phyloP scores from a whole-genome alignment of 2,329 filamentous ascomycete species.

The Epichloe sibirici region DNA sequence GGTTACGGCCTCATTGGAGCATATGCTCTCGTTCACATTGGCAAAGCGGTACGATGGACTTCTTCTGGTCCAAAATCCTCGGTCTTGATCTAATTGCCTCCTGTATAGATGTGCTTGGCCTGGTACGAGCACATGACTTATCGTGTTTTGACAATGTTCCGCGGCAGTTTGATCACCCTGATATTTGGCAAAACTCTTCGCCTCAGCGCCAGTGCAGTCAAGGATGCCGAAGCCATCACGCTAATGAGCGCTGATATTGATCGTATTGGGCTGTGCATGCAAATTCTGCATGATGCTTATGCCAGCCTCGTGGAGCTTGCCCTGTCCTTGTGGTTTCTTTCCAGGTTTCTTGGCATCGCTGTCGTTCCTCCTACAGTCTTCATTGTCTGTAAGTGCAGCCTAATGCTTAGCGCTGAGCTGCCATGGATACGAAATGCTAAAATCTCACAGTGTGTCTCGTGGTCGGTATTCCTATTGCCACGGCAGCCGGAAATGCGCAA shows the following conservation, averaged over 20 bases:
- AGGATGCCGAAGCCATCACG: constrained; percentile 24
- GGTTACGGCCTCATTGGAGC: constrained; percentile 28
- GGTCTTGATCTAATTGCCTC: constrained; percentile 14
- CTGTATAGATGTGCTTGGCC: constrained; percentile 1
- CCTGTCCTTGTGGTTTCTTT: constrained; percentile 22
- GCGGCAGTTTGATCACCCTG: constrained; percentile 26
- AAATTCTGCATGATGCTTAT: constrained; percentile 22
- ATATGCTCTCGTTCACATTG: constrained; percentile 25
- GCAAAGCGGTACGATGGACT: constrained; percentile 23
- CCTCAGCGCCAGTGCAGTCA: constrained; percentile 10
- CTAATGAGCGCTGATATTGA: constrained; percentile 34
- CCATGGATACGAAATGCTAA: not conserved
- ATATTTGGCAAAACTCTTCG: constrained; percentile 34
- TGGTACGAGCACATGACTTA: constrained; percentile 20
- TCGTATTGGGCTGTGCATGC: constrained; percentile 15
- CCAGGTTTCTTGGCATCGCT: constrained; percentile 13
- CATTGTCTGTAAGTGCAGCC: constrained; percentile 9
- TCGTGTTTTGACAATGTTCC: constrained; percentile 21
- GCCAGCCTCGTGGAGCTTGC: constrained; percentile 21
- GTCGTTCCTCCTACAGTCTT: constrained; percentile 12
- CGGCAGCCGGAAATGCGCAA: constrained; percentile 11
- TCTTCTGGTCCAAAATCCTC: constrained; percentile 11
- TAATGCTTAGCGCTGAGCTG: not conserved
- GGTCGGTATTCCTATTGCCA: constrained; percentile 12
- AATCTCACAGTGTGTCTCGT: constrained; percentile 4